Conservation (phyloP, 2,329 filamentous ascomycete species). For the Calonectria pteridis region DNA sequence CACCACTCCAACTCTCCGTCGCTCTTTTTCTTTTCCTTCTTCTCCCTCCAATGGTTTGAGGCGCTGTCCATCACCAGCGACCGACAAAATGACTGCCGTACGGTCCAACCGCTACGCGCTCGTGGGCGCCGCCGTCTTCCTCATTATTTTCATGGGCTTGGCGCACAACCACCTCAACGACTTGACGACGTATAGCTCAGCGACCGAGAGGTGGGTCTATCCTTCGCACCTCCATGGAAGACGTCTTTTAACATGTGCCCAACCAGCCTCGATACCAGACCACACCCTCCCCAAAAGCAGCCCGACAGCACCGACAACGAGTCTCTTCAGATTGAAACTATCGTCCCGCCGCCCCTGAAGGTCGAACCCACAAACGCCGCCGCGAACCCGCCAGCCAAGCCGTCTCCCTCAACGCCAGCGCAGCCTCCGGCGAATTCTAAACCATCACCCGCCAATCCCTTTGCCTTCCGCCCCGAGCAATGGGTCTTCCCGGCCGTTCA, state of each 20-base stretch:
- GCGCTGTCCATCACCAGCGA: background rate
- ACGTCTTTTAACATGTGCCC: background rate
- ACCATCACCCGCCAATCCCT: background rate
- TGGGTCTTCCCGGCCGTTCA: slow-evolving; percentile 20
- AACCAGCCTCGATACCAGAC: background rate
- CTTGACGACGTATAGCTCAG: background rate
- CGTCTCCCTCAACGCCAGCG: too few species aligned
- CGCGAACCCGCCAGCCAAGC: background rate
- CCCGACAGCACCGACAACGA: background rate
- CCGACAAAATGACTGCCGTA: slow-evolving; percentile 19
- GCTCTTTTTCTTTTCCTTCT: background rate
- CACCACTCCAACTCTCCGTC: background rate
- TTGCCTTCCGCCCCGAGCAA: slow-evolving; percentile 11
- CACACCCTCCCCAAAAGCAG: background rate
- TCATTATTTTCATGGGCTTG: slow-evolving; percentile 27
- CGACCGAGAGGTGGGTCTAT: slow-evolving; percentile 2
- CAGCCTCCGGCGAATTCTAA: background rate
- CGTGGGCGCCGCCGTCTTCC: slow-evolving; percentile 21
- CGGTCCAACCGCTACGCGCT: slow-evolving; percentile 25
- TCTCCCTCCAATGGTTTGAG: slow-evolving; percentile 5
- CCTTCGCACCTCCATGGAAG: background rate
- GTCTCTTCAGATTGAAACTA: background rate
- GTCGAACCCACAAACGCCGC: background rate
- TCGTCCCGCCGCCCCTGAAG: background rate
- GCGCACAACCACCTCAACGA: slow-evolving; percentile 18